Percentiles rank a stretch among this genome's conserved stretches.
Conservation (phyloP, 306 rosid genomes). For the Castanopsis chinensis region DNA sequence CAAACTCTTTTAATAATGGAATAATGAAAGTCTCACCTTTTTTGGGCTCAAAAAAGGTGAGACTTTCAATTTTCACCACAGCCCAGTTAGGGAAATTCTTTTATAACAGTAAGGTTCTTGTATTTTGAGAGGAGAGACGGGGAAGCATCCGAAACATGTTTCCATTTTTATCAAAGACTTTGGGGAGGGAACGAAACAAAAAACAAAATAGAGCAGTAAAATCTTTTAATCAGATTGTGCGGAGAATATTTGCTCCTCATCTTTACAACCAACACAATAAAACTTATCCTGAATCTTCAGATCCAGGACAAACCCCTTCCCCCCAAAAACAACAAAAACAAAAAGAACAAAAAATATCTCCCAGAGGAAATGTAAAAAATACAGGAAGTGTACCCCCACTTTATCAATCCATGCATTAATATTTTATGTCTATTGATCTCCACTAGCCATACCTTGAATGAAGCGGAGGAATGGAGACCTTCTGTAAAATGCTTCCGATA, state of each 20-base stretch:
- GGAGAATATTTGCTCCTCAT: not conserved
- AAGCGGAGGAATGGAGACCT: constrained; percentile 81
- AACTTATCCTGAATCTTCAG: not conserved
- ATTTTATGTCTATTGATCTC: not conserved
- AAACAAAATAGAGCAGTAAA: not conserved
- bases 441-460: constrained; percentile 75
- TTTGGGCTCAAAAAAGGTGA: not conserved
- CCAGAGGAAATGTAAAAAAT: not conserved
- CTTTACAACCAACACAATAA: not conserved
- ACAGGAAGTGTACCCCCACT: not conserved
- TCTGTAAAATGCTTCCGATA: constrained; percentile 80
- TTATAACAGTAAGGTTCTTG: not conserved
- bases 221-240: not conserved
- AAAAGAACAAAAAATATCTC: not conserved
- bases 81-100: not conserved
- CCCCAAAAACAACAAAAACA: not conserved
- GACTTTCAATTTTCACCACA: not conserved
- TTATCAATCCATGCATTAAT: not conserved
- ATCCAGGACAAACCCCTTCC: not conserved
- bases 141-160: not conserved
- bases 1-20: no score
- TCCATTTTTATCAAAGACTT: not conserved
- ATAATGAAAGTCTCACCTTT: no score
- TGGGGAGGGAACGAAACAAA: not conserved
- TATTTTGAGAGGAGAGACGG: not conserved